Conservation (phyloP, 495 filamentous ascomycete species). For the Terfezia boudieri region DNA sequence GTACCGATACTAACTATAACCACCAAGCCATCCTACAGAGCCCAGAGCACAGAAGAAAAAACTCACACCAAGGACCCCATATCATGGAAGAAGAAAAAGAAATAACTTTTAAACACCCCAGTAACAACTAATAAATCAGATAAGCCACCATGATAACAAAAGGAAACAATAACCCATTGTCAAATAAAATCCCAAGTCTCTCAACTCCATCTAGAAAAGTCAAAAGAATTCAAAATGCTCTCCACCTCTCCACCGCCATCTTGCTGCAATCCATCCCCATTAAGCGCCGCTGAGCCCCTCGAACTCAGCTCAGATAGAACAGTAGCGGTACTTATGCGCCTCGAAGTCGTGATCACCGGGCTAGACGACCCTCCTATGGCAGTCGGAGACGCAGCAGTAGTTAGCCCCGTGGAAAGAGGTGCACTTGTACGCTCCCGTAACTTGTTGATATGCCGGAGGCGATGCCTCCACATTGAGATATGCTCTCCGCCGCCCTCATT, state of each 20-base stretch:
- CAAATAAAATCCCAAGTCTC: not conserved
- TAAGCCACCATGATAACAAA: too few relatives aligned
- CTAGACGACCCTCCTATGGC: not conserved
- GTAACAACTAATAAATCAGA: too few relatives aligned
- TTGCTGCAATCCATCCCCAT: slow-evolving; percentile 1
- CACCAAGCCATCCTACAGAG: too few relatives aligned
- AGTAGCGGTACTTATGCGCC: not conserved
- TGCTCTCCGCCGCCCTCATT: slow-evolving; percentile 62
- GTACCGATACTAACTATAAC: too few relatives aligned
- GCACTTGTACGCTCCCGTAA: slow-evolving; percentile 38
- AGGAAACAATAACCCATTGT: too few relatives aligned
- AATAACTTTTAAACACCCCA: too few relatives aligned
- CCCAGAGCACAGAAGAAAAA: too few relatives aligned
- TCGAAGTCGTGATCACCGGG: not conserved
- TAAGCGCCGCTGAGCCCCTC: slow-evolving; percentile 4
- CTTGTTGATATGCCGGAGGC: slow-evolving; percentile 61
- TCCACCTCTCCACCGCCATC: slow-evolving; percentile 22
- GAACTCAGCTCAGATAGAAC: slow-evolving; percentile 24
- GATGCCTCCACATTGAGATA: slow-evolving; percentile 69
- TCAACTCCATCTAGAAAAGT: slow-evolving; percentile 39
- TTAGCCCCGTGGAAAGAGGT: not conserved
- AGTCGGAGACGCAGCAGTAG: not conserved
- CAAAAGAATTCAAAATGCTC: slow-evolving; percentile 30
- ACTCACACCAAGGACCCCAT: too few relatives aligned
- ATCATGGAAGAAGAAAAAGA: too few relatives aligned